These are phyloP conservation scores for Aspergillus fischeri DNA, from an alignment of 2,329 filamentous ascomycete genomes.

Conservation along the genomic window DNA sequence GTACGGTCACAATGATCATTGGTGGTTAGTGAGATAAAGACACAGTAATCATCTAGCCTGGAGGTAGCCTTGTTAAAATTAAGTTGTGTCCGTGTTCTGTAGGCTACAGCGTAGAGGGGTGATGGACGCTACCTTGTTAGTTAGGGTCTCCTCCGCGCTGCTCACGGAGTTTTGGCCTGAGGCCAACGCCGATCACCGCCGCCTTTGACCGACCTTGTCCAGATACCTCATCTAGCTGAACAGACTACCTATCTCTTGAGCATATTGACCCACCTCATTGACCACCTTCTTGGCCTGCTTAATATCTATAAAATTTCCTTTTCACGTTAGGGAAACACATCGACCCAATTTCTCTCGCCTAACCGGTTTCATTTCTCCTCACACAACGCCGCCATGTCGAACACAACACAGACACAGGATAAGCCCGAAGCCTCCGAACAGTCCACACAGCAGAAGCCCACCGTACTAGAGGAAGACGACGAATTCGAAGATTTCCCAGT, in stretches of 20 bases:
- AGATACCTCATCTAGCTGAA: not conserved
- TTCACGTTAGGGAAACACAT: not conserved
- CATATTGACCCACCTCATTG: no score
- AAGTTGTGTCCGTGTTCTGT: not conserved
- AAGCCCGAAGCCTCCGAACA: constrained; percentile 40
- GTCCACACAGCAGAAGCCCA: constrained; percentile 58
- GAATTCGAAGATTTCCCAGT: constrained; percentile 99
- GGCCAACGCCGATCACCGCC: not conserved
- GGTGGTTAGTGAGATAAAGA: not conserved
- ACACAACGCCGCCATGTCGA: constrained; percentile 43
- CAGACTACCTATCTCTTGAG: not conserved
- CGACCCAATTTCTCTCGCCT: not conserved
- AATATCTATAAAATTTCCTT: not conserved
- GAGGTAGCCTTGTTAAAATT: not conserved
- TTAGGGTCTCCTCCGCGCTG: not conserved
- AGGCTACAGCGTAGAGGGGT: not conserved
- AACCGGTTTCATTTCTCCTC: not conserved
- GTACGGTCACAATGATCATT: not conserved
- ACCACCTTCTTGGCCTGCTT: not conserved
- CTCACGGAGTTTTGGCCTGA: not conserved
- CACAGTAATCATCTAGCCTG: not conserved
- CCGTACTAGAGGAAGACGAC: constrained; percentile 89
- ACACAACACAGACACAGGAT: constrained; percentile 29
- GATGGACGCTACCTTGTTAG: not conserved
- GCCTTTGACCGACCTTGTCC: not conserved